These are phyloP conservation scores for Fusarium albosuccineum DNA, from an alignment of 2,329 filamentous ascomycete genomes.

Conservation along the genomic window DNA sequence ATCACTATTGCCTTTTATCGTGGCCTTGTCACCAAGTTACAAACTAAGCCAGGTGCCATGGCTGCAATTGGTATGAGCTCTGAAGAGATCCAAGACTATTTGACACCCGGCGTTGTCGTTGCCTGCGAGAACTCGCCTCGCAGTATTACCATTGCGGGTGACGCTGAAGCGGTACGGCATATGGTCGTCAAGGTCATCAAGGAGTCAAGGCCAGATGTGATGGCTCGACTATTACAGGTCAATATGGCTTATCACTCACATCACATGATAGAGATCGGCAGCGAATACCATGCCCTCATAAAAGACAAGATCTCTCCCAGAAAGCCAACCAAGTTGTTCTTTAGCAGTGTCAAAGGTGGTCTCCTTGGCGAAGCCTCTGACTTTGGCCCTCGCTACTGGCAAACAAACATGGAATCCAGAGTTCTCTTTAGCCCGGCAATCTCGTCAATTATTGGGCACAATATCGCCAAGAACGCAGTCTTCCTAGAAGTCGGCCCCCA, in stretches of 20 bases:
- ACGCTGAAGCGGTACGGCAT: conserved; percentile 41
- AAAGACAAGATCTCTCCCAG: conserved; percentile 19
- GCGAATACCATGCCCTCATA: conserved; percentile 38
- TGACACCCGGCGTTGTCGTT: conserved; percentile 45
- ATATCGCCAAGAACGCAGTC: conserved; percentile 8
- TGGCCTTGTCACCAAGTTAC: conserved; percentile 43
- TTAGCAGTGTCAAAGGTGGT: conserved; percentile 49
- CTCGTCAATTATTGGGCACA: neutral
- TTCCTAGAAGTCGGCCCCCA: conserved; percentile 48
- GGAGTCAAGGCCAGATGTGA: conserved; percentile 44
- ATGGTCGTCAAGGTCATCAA: conserved; percentile 47
- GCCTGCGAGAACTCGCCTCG: conserved; percentile 55
- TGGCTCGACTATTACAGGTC: conserved; percentile 52
- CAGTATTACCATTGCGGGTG: conserved; percentile 54
- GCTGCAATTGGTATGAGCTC: conserved; percentile 54
- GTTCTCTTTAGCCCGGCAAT: conserved; percentile 45
- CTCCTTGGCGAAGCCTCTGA: conserved; percentile 30
- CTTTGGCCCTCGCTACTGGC: conserved; percentile 46
- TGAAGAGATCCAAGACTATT: conserved; percentile 44
- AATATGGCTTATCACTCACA: conserved; percentile 59
- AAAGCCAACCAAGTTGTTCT: conserved; percentile 20
- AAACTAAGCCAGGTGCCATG: conserved; percentile 50
- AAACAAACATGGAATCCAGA: conserved; percentile 47
- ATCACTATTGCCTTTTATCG: conserved; percentile 56
- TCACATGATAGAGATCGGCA: conserved; percentile 49